These are phyloP conservation scores for Populus deltoides DNA, from an alignment of 345 rosid genomes.

Conservation along the genomic window DNA sequence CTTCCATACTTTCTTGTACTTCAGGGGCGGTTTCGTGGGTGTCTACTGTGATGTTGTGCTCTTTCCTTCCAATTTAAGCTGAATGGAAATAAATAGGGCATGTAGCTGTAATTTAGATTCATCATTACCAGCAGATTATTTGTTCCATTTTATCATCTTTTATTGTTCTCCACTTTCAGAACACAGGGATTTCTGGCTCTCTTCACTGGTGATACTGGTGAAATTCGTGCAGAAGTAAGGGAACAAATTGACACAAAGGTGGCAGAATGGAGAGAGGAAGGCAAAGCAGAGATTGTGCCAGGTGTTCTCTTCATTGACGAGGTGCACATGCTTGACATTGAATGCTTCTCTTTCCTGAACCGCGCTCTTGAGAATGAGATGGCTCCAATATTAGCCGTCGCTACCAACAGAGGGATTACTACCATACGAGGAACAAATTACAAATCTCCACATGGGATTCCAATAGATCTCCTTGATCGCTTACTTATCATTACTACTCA, in stretches of 20 bases:
- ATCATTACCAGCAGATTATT: neutral
- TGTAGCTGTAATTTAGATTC: neutral
- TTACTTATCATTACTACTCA: constrained; percentile 80
- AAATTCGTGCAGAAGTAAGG: constrained; percentile 90
- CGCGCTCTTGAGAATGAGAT: constrained; percentile 95
- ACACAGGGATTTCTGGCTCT: constrained; percentile 95
- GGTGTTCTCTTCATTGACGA: constrained; percentile 97
- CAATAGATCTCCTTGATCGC: constrained; percentile 91
- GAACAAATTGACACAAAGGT: constrained; percentile 93
- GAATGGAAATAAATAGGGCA: neutral
- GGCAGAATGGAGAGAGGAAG: constrained; percentile 99
- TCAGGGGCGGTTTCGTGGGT: neutral
- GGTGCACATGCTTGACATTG: constrained; percentile 96
- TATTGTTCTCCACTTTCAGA: constrained; percentile 27
- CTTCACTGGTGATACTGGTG: constrained; percentile 95
- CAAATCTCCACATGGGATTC: constrained; percentile 94
- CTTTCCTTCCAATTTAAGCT: neutral
- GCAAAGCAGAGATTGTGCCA: constrained; percentile 92
- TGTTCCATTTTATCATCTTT: neutral
- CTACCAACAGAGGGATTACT: constrained; percentile 90
- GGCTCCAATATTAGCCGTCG: constrained; percentile 94
- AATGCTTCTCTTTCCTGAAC: constrained; percentile 96
- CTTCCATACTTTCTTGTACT: neutral
- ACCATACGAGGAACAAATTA: constrained; percentile 87
- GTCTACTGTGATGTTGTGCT: neutral